phyloP scores from a whole-genome alignment of 495 filamentous ascomycete species.

The Jackrogersella minutella region DNA sequence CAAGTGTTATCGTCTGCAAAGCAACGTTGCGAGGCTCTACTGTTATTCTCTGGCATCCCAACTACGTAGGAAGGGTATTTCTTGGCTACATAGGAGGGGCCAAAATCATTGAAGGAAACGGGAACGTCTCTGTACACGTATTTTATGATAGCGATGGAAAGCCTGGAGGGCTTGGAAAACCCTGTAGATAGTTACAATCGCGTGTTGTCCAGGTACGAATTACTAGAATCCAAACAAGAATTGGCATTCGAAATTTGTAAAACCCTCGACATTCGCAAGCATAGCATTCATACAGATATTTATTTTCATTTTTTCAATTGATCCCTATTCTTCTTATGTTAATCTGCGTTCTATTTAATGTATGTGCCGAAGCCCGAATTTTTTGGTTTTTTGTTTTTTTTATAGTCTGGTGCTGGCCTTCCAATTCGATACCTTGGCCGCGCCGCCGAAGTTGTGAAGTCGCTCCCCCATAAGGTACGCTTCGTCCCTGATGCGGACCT shows the following conservation, averaged over 20 bases:
- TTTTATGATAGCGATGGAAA: too few relatives aligned
- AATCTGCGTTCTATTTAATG: conserved; percentile 1
- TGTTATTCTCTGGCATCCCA: too few relatives aligned
- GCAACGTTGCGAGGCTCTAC: conserved; percentile 12
- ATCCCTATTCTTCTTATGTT: not conserved
- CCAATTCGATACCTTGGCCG: conserved; percentile 44
- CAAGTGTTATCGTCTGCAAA: conserved; percentile 26
- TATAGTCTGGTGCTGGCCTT: conserved; percentile 43
- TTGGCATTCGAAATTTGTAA: too few relatives aligned
- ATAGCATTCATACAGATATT: not conserved
- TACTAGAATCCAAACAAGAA: too few relatives aligned
- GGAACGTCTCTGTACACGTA: too few relatives aligned
- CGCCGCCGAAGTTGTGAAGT: conserved; percentile 78
- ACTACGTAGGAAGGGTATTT: too few relatives aligned
- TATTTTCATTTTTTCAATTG: too few relatives aligned
- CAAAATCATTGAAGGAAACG: not conserved
- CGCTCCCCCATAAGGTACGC: conserved; percentile 95
- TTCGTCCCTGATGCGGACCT: conserved; percentile 85
- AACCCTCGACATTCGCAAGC: not conserved
- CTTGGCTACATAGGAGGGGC: not conserved
- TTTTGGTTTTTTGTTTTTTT: conserved; percentile 43
- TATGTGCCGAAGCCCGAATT: not conserved
- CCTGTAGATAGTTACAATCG: too few relatives aligned
- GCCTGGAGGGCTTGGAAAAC: too few relatives aligned
- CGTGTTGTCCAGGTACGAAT: too few relatives aligned